Conservation (phyloP, 805 yeast genomes). For the Sugiyamaella smithiae region DNA sequence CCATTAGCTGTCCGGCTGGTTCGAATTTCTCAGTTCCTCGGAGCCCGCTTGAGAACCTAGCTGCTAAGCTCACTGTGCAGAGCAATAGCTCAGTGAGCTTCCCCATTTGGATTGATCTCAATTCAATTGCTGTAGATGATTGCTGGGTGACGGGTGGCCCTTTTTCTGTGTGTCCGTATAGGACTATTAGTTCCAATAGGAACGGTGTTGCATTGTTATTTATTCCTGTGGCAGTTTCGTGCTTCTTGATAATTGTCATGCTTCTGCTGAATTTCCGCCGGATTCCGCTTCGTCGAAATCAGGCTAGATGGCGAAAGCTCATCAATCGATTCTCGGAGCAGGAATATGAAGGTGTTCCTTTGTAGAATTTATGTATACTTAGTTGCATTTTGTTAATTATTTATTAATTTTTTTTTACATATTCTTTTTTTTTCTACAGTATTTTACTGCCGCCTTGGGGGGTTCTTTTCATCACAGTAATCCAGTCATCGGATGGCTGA, state of each 20-base stretch:
- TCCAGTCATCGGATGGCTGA: conserved; percentile 28
- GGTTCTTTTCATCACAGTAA: no score
- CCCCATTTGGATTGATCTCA: conserved; percentile 76
- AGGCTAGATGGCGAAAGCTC: conserved; percentile 61
- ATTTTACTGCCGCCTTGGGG: no score
- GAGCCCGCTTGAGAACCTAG: conserved; percentile 46
- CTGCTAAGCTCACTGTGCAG: conserved; percentile 17
- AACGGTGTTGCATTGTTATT: conserved; percentile 62
- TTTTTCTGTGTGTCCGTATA: conserved; percentile 74
- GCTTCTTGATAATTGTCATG: conserved; percentile 50
- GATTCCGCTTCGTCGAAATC: conserved; percentile 68
- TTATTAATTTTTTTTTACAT: conserved; percentile 5
- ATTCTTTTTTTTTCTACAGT: no score
- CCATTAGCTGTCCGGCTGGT: conserved; percentile 36
- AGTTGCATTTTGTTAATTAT: conserved; percentile 24
- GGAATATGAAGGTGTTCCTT: conserved; percentile 86
- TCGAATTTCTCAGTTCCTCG: conserved; percentile 46
- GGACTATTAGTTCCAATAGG: conserved; percentile 48
- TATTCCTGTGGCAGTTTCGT: conserved; percentile 62
- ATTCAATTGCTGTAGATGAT: conserved; percentile 65
- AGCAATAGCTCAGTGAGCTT: conserved; percentile 26
- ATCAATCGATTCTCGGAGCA: conserved; percentile 53
- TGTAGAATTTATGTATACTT: conserved; percentile 40
- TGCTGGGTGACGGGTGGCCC: conserved; percentile 91
- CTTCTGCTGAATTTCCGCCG: conserved; percentile 53